phyloP scores from a whole-genome alignment of 129 eudicot genomes.

The Lonicera japonica region DNA sequence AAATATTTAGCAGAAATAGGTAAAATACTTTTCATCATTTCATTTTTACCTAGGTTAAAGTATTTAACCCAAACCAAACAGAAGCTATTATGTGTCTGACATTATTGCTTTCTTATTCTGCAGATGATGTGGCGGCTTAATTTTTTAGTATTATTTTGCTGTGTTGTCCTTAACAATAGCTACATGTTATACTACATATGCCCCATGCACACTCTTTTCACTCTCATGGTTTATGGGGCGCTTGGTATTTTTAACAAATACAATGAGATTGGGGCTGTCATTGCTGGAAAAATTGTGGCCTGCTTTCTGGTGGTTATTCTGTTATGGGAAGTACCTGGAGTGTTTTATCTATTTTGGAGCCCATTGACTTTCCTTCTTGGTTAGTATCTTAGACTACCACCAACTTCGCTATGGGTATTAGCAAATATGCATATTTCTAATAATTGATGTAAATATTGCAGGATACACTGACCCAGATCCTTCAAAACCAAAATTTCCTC shows the following conservation, averaged over 20 bases:
- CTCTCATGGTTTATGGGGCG: slow-evolving; percentile 88
- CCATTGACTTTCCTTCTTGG: slow-evolving; percentile 81
- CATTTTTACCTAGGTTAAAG: no score
- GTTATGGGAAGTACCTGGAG: slow-evolving; percentile 91
- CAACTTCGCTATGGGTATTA: not conserved
- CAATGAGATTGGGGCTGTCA: slow-evolving; percentile 57
- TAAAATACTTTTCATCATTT: no score
- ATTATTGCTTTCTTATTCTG: slow-evolving; percentile 10
- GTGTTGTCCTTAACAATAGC: slow-evolving; percentile 64
- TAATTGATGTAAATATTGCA: slow-evolving; percentile 16
- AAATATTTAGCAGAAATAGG: no score
- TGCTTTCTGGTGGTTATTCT: slow-evolving; percentile 69
- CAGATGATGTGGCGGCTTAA: slow-evolving; percentile 99
- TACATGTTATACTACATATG: slow-evolving; percentile 82
- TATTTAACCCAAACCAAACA: no score
- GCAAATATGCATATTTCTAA: not conserved
- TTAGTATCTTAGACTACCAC: slow-evolving; percentile 29
- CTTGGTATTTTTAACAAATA: slow-evolving; percentile 68
- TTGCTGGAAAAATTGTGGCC: slow-evolving; percentile 53
- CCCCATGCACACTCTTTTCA: slow-evolving; percentile 96
- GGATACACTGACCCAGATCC: slow-evolving; percentile 69
- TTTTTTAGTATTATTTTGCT: slow-evolving; percentile 63
- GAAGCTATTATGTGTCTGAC: slow-evolving; percentile 2
- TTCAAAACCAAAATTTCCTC: slow-evolving; percentile 47
- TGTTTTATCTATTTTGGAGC: slow-evolving; percentile 73